Conservation (phyloP, 805 yeast genomes). For the Maudiozyma serrabonitensis region DNA sequence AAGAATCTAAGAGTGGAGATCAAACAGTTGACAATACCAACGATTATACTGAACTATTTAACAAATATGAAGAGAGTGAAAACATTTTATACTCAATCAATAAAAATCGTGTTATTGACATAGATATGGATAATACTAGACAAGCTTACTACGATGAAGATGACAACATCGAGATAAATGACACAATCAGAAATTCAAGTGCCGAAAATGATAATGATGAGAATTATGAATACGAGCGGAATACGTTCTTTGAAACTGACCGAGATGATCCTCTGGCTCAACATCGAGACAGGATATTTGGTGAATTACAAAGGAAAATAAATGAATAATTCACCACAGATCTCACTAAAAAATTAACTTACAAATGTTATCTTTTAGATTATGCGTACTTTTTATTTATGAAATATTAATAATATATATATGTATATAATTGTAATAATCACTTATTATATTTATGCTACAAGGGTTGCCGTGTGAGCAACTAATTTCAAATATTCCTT, state of each 20-base stretch:
- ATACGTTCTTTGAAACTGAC: slow-evolving; percentile 48
- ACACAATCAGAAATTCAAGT: slow-evolving; percentile 42
- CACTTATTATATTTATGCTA: slow-evolving; percentile 1
- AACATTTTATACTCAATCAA: slow-evolving; percentile 20
- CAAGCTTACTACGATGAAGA: slow-evolving; percentile 25
- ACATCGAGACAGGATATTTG: slow-evolving; percentile 55
- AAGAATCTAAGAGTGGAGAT: background rate
- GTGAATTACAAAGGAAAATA: slow-evolving; percentile 46
- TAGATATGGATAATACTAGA: slow-evolving; percentile 16
- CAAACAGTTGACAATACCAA: background rate
- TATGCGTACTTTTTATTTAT: background rate
- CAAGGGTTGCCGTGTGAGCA: slow-evolving; percentile 45
- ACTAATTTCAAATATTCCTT: slow-evolving; percentile 42
- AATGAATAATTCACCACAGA: slow-evolving; percentile 23
- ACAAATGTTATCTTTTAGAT: background rate
- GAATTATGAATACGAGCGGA: slow-evolving; percentile 31
- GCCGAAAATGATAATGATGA: slow-evolving; percentile 29
- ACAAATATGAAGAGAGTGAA: slow-evolving; percentile 13
- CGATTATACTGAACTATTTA: slow-evolving; percentile 17
- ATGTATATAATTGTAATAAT: background rate
- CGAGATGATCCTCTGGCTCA: slow-evolving; percentile 51
- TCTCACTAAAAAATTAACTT: no score
- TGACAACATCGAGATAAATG: slow-evolving; percentile 19
- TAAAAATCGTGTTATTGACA: slow-evolving; percentile 23
- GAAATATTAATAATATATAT: background rate